These are phyloP conservation scores for Schwanniomyces occidentalis DNA, from an alignment of 805 yeast species.

Conservation along the genomic window DNA sequence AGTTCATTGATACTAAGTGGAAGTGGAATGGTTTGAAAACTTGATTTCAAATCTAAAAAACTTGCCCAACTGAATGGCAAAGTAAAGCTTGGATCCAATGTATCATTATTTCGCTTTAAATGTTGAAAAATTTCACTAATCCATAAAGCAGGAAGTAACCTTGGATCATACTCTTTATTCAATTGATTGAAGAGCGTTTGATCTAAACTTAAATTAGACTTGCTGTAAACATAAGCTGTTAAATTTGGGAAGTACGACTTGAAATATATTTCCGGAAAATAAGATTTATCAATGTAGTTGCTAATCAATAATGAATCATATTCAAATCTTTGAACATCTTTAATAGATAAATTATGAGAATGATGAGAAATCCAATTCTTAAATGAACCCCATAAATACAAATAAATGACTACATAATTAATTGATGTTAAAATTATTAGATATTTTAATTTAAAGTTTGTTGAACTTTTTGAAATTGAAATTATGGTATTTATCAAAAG, in stretches of 20 bases:
- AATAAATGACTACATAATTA: too few species aligned
- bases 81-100: constrained; percentile 18
- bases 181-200: constrained; percentile 1
- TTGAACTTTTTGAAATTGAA: too few species aligned
- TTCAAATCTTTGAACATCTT: background rate
- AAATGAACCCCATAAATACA: too few species aligned
- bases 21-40: too few species aligned
- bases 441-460: too few species aligned
- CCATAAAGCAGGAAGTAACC: constrained; percentile 31
- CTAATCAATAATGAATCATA: background rate
- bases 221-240: too few species aligned
- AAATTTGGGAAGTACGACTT: background rate
- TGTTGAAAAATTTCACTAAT: constrained; percentile 6
- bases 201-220: background rate
- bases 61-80: constrained; percentile 34
- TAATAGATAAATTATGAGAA: background rate
- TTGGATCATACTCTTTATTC: constrained; percentile 23
- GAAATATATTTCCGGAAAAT: constrained; percentile 1
- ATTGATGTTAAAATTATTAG: too few species aligned
- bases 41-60: constrained; percentile 18
- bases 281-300: background rate
- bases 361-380: too few species aligned
- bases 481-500: too few species aligned
- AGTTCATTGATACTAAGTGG: too few species aligned
- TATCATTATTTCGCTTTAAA: constrained; percentile 11